Evolutionary conservation across 2,329 filamentous ascomycete genomes (phyloP), one percentile per base, ranked within the genome.

Genomic region (Cercospora sp.): DNA sequence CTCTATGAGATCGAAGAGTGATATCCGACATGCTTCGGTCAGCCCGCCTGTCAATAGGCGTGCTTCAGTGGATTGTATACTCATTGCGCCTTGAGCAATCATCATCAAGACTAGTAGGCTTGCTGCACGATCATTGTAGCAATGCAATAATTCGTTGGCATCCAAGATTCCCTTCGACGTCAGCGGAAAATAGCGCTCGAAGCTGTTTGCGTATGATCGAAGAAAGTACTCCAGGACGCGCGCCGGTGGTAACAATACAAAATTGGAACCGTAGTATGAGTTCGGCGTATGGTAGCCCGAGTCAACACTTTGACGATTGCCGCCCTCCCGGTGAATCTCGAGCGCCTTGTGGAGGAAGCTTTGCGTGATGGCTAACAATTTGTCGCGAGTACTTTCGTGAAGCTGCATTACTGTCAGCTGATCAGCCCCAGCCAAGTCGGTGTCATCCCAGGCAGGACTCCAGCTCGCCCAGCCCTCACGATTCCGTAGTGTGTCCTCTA

Each of bases 1-100:
- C 79, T 91, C 89, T 62, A 91, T 89, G 5, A 89, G 85, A 73
- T 91, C 89, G 74, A 90, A 91, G 10, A 92, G 82, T 1, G 88
- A 90, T 72, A 91, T 90, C 51, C 89, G 88, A 75, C 89, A 91
- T 3, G 88, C 90, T 78, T 91, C 90, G 0, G 88, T 89, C 66
- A 92, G 80, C 0, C 89, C 89, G 1, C 87, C 87, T 4, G 89
- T 88, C 12, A 92, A 81, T 76, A 86, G 88, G 49, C 88, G 83
- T 1, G 89, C 89, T 78, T 91, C 89, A 0, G 86, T 82, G 45
- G 86, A 88, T 3, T 88, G 87, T 61, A 90, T 87, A n/a, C 85
- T 84, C 66, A 88, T 87, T 9, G 89, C 89, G 16, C 89, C 90
- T 73, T 90, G 88, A 0, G 89, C 89, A 65, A 91, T 89, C 89